A percentile compares a stretch with the other conserved stretches of the same genome.
Conservation (phyloP, 805 yeast genomes). For the Metschnikowia henanensis region DNA sequence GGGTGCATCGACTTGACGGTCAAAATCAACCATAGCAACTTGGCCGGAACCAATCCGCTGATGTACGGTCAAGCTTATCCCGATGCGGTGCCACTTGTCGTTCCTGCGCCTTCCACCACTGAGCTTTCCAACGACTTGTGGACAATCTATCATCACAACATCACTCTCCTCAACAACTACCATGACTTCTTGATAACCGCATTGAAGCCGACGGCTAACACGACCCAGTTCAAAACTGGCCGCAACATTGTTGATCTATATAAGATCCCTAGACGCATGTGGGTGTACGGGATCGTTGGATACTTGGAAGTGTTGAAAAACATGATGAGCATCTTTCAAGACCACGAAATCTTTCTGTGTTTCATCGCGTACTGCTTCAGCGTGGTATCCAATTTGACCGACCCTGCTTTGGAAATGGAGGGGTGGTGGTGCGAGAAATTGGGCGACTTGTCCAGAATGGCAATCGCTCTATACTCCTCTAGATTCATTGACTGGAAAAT, state of each 20-base stretch:
- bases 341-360: constrained; percentile 76
- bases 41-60: constrained; percentile 34
- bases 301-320: constrained; percentile 75
- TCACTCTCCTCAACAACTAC: constrained; percentile 66
- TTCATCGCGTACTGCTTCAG: constrained; percentile 73
- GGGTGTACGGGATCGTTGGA: constrained; percentile 87
- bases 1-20: constrained; percentile 61
- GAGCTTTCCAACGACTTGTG: constrained; percentile 63
- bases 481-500: constrained; percentile 84
- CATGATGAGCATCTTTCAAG: constrained; percentile 69
- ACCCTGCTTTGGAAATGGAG: constrained; percentile 55
- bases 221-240: constrained; percentile 63
- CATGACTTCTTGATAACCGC: constrained; percentile 73
- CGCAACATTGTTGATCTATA: constrained; percentile 74
- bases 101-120: constrained; percentile 34
- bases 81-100: constrained; percentile 13
- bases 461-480: constrained; percentile 79
- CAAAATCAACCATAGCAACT: constrained; percentile 42
- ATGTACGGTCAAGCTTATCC: constrained; percentile 17
- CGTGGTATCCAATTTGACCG: constrained; percentile 53
- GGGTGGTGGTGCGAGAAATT: constrained; percentile 84
- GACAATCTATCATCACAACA: constrained; percentile 68
- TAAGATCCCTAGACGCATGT: constrained; percentile 74
- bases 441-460: constrained; percentile 86
- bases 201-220: constrained; percentile 55